Conservation (phyloP, 768 basidiomycete genomes). For the Tylopilus subfusipes region DNA sequence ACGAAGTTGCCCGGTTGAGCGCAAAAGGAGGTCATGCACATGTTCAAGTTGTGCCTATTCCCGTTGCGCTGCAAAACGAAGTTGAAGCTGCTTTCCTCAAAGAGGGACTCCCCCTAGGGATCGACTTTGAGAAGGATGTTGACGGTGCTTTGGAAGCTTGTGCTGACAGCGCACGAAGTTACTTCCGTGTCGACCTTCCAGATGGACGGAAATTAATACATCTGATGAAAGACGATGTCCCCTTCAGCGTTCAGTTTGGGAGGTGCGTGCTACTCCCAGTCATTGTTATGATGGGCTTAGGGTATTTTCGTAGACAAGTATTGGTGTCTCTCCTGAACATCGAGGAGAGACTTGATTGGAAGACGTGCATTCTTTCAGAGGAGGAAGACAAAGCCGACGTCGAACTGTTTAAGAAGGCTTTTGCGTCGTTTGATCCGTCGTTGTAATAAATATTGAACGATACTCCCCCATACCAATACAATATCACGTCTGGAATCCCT, state of each 20-base stretch:
- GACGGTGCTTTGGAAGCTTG: slow-evolving; percentile 55
- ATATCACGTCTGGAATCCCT: background rate
- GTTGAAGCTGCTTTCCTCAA: slow-evolving; percentile 69
- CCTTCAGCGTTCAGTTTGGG: slow-evolving; percentile 91
- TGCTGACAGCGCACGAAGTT: slow-evolving; percentile 57
- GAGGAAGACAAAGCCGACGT: slow-evolving; percentile 85
- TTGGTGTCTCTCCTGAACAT: slow-evolving; percentile 72
- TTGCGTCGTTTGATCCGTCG: slow-evolving; percentile 66
- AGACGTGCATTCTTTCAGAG: slow-evolving; percentile 75
- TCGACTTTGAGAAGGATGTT: slow-evolving; percentile 73
- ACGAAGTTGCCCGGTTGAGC: slow-evolving; percentile 82
- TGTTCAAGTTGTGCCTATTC: slow-evolving; percentile 81
- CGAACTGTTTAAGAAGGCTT: slow-evolving; percentile 78
- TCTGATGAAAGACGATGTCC: slow-evolving; percentile 68
- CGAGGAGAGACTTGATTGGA: slow-evolving; percentile 88
- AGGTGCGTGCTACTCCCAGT: slow-evolving; percentile 47
- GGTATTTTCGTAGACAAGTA: slow-evolving; percentile 58
- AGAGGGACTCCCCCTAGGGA: slow-evolving; percentile 63
- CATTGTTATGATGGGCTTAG: background rate
- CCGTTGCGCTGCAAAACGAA: slow-evolving; percentile 53
- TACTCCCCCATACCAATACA: background rate
- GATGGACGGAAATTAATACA: slow-evolving; percentile 84
- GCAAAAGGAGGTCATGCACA: slow-evolving; percentile 94
- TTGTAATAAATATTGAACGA: slow-evolving; percentile 17
- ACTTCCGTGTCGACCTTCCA: slow-evolving; percentile 90